phyloP scores from a whole-genome alignment of 2,329 filamentous ascomycete genomes.

The Atkinsonella hypoxylon region DNA sequence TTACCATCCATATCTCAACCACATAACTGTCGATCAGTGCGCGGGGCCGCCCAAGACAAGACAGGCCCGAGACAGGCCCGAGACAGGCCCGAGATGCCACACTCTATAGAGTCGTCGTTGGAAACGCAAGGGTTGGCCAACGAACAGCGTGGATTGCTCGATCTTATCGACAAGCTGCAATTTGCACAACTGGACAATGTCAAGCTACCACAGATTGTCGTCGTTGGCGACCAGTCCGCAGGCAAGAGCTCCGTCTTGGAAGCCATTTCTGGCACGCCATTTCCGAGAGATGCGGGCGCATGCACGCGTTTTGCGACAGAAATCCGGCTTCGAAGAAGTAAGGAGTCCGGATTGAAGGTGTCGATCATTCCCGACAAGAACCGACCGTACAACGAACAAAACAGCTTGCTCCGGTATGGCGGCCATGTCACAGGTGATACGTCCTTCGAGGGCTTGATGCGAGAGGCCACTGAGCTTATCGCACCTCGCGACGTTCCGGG shows the following conservation, averaged over 20 bases:
- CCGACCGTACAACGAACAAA: constrained; percentile 34
- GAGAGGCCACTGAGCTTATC: constrained; percentile 37
- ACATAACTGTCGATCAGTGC: no score
- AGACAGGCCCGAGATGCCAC: constrained; percentile 23
- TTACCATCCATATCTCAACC: not conserved
- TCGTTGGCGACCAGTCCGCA: constrained; percentile 52
- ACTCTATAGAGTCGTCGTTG: constrained; percentile 34
- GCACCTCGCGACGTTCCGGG: constrained; percentile 37
- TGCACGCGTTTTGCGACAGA: constrained; percentile 53
- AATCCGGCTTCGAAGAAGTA: constrained; percentile 38
- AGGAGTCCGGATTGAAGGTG: constrained; percentile 32
- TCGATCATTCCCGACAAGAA: constrained; percentile 43
- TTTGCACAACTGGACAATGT: constrained; percentile 39
- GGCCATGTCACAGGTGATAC: constrained; percentile 31
- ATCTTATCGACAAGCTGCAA: constrained; percentile 45
- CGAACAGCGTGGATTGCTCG: constrained; percentile 44
- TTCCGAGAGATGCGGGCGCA: constrained; percentile 46
- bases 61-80: constrained; percentile 6
- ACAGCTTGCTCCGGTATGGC: constrained; percentile 34
- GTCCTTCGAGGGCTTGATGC: constrained; percentile 39
- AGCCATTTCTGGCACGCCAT: constrained; percentile 49
- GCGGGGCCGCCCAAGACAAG: no score
- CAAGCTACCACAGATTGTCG: constrained; percentile 48
- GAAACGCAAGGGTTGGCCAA: constrained; percentile 37
- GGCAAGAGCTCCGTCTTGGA: constrained; percentile 54